A percentile compares a stretch with the other conserved stretches of the same genome.
phyloP scores from a whole-genome alignment of 192 early-diverging fungal species.

The Backusella tuberculispora region DNA sequence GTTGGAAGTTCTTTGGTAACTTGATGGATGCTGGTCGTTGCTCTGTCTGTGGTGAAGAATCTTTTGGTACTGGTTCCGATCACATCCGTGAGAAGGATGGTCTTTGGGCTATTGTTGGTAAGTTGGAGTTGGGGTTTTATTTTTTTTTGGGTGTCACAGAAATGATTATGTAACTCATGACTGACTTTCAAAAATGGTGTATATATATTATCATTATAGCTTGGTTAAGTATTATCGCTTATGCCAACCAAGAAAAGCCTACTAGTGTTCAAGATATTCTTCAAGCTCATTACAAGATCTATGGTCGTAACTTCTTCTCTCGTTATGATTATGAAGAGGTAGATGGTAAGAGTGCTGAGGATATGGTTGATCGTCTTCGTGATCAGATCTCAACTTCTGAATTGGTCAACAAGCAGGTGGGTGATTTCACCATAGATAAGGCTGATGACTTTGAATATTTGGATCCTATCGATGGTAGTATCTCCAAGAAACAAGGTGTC shows the following conservation, averaged over 20 bases:
- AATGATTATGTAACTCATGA: background rate
- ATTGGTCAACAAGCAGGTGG: constrained; percentile 67
- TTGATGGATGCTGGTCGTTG: constrained; percentile 94
- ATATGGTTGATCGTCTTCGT: constrained; percentile 81
- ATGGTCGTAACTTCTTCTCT: constrained; percentile 97
- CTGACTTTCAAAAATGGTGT: background rate
- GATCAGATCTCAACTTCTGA: constrained; percentile 48
- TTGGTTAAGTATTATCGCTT: constrained; percentile 94
- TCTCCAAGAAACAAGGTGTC: constrained; percentile 87
- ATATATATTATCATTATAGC: constrained; percentile 49
- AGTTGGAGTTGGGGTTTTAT: constrained; percentile 8
- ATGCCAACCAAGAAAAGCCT: constrained; percentile 61
- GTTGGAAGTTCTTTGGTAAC: constrained; percentile 98
- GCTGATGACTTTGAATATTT: constrained; percentile 93
- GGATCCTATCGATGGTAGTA: constrained; percentile 88
- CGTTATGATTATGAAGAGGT: constrained; percentile 99
- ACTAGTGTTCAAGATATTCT: constrained; percentile 80
- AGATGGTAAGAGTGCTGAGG: constrained; percentile 70
- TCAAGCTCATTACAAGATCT: constrained; percentile 75
- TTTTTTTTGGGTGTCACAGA: background rate
- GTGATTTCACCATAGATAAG: constrained; percentile 67
- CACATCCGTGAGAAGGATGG: constrained; percentile 99
- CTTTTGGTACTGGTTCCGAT: constrained; percentile 97
- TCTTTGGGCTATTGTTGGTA: constrained; percentile 92
- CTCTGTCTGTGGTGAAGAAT: constrained; percentile 98